Evolutionary conservation across 805 yeast genomes (phyloP), one percentile per base, ranked within the genome.

Genomic region (Yarrowia sp.): DNA sequence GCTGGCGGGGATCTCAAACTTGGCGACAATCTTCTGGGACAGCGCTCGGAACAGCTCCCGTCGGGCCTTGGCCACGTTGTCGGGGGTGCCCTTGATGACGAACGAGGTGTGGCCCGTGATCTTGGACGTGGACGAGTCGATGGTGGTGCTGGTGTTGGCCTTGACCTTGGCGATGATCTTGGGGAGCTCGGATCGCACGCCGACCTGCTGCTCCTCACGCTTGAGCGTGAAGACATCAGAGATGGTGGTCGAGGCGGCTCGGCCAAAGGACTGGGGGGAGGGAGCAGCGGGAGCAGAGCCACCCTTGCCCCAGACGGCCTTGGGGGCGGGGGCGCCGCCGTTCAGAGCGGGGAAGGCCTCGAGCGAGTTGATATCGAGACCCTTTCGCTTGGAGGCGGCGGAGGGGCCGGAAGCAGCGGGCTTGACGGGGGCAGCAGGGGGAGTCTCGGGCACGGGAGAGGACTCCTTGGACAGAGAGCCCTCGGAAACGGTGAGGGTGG

Each of bases 161-260:
- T 86, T 87, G 69, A 89, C 81, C 51, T 81, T 76, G 53, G 82
- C 78, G 65, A 90, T 77, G 65, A 89, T 81, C 70, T 85, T 85
- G 68, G 85, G 79, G 64, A 88, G 83, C 67, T 88, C 94, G 21
- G 84, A 78, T 68, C 85, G 84, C 41, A 78, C 71, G 49, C 81
- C 73, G 27, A 86, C 80, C 61, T 82, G 80, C 71, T 88, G 93
- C 65, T 86, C 86, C 61, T 83, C 85, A 62, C 82, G 80, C 68
- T 83, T 86, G 69, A 92, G 80, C 55, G 89, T 81, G 71, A 92
- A 89, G 7, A 91, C 88, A 68, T 88, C 91, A 72, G 90, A 93
- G 63, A 89, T 78, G 61, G 81, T 81, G 21, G 83, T 77, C 10
- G 90, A 80, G 29, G 82, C 78, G 27, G 77, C 68, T 65, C 75